Base-by-base conservation (phyloP, 257 asterid species). In the Scutellaria minor region DNA sequence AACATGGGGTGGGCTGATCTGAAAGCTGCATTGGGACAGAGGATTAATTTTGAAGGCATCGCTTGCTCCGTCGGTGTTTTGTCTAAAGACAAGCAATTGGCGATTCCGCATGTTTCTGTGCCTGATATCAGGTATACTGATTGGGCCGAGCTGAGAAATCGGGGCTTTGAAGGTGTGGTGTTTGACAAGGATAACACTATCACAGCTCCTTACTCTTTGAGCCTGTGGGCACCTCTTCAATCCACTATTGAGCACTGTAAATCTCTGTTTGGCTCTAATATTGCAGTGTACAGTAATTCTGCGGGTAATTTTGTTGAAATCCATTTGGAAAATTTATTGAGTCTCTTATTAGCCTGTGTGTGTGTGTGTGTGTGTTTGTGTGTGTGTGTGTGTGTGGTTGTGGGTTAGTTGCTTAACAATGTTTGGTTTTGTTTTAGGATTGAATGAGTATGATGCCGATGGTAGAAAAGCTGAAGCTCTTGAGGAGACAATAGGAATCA, bases 111-210 rank as follows among this genome's bases (percentile, higher is more conserved):
- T 75, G 90, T 87, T 54, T 73, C 70, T 2, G 98, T 87, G 73
- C 89, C 90, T 8, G 98, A 95, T 83, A 86, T 95, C 27, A 81
- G 96, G 83, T 80, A 84, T 42, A 77, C 90, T 76, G 90, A 95
- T 84, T 92, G 97, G 99, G 83, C 60, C 51, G 90, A 88, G 85
- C 79, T 95, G 78, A 95, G 88, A 77, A 86, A 77, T 9, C 84
- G 86, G 61, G 97, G 98, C n/a, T 92, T 95, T 80, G 72, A 85
- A 83, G 99, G 96, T 51, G 98, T 95, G 6, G 92, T 95, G 12
- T 95, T 95, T 78, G 98, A 95, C 64, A 95, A 95, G 85, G 99
- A 95, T 73, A 95, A 95, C 68, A 95, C 97, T 2, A 83, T 95
- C 50, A 92, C 98, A 1, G 91, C 80, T 76, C 98, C 98, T 76